Conservation (phyloP, 1,284 basidiomycete species). For the Sphagnurus paluster region DNA sequence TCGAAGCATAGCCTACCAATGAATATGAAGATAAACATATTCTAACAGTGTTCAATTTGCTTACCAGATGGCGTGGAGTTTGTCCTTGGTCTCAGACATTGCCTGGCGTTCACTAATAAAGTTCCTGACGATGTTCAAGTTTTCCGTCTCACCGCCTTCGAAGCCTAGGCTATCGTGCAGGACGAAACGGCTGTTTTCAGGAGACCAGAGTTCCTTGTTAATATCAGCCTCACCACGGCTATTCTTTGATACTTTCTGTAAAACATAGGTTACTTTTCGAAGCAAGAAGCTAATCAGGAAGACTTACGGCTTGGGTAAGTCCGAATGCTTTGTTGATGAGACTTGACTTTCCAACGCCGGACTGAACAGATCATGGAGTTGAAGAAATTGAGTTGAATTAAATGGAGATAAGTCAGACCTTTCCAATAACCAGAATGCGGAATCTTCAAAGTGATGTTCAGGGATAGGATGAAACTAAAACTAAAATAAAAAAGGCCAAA, state of each 20-base stretch:
- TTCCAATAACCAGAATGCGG: slow-evolving; percentile 14
- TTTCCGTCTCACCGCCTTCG: slow-evolving; percentile 3
- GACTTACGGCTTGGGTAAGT: slow-evolving; percentile 4
- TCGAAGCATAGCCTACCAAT: slow-evolving; percentile 15
- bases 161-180: slow-evolving; percentile 13
- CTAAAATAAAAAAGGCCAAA: too few species aligned
- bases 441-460: slow-evolving; percentile 3
- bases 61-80: slow-evolving; percentile 14
- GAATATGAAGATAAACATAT: too few species aligned
- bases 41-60: neutral
- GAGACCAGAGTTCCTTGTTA: slow-evolving; percentile 2
- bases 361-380: neutral
- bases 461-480: neutral
- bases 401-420: slow-evolving; percentile 1
- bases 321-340: slow-evolving; percentile 11
- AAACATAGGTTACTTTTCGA: neutral
- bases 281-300: neutral
- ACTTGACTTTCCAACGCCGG: slow-evolving; percentile 8
- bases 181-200: slow-evolving; percentile 6
- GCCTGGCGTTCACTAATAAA: slow-evolving; percentile 4
- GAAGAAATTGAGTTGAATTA: neutral
- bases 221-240: slow-evolving; percentile 6
- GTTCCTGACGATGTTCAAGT: slow-evolving; percentile 4
- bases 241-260: slow-evolving; percentile 1
- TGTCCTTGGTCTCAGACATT: slow-evolving; percentile 1